Percentiles rank a stretch among this genome's conserved stretches.
These are phyloP conservation scores for Typha latifolia DNA, from an alignment of 176 grass and related monocot genomes.

Conservation along the genomic window DNA sequence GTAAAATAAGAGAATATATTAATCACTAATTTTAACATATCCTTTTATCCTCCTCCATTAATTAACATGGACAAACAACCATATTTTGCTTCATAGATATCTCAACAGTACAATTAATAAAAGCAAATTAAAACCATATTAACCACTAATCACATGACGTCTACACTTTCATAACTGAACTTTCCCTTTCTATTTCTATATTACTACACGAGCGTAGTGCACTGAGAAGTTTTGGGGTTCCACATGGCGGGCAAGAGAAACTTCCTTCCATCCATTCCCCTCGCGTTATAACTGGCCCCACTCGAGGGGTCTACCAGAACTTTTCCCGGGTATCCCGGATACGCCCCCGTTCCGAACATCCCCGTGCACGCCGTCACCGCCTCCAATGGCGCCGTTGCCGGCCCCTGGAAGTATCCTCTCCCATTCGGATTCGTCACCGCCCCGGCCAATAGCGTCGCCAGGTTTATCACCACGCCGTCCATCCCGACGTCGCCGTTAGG, in stretches of 20 bases:
- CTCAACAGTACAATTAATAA: no score
- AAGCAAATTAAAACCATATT: no score
- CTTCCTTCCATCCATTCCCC: slow-evolving; percentile 39
- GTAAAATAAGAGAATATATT: no score
- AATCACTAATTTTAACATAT: no score
- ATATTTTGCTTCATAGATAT: no score
- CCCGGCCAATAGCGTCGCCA: slow-evolving; percentile 44
- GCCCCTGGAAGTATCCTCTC: slow-evolving; percentile 49
- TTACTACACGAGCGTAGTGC: no score
- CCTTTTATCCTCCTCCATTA: no score
- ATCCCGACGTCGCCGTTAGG: slow-evolving; percentile 43
- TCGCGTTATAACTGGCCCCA: slow-evolving; percentile 50
- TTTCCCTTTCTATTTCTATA: no score
- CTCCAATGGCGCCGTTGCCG: slow-evolving; percentile 34
- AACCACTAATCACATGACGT: no score
- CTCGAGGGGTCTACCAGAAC: slow-evolving; percentile 38
- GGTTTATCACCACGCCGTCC: slow-evolving; percentile 50
- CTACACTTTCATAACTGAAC: no score
- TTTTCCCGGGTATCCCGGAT: slow-evolving; percentile 42
- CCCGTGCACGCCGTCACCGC: slow-evolving; percentile 46
- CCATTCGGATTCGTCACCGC: slow-evolving; percentile 47
- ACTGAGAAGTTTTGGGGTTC: slow-evolving; percentile 17
- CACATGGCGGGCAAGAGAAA: slow-evolving; percentile 49
- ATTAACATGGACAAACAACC: no score
- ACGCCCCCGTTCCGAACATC: slow-evolving; percentile 40